Evolutionary conservation across 768 basidiomycete genomes (phyloP), one percentile per base, ranked within the genome.

Genomic region (Rossbeevera mucosa): DNA sequence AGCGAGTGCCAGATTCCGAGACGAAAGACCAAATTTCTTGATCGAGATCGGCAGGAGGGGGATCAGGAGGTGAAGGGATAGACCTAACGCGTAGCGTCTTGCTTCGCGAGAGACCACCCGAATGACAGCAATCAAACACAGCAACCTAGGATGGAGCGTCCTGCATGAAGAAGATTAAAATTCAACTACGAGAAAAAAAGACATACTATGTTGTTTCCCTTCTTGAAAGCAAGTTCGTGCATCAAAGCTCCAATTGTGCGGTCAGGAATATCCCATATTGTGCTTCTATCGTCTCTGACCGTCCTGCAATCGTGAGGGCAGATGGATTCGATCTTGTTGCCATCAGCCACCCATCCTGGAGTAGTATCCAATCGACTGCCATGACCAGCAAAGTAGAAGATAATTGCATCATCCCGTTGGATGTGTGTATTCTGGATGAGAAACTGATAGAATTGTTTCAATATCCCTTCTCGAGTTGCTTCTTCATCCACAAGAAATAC

Each of bases 61-160:
- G 58, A 24, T n/a, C 14, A 29, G 53, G 50, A 0, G 55, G 54
- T 2, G 61, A 41, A 4, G 55, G 53, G 29, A 59, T 48, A 14
- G 25, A 55, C 36, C 59, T 53, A 30, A 40, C 6, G 13, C 42
- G 51, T 7, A 58, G 47, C 28, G 3, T 9, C 13, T 45, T 20
- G 6, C 22, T 47, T 14, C 61, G 55, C 11, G 58, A 11, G 25
- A 59, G 55, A 41, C 61, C 61, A 4, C 61, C 61, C 1, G 61
- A 60, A 47, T 57, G 53, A 38, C 61, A 62, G 12, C 61, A 63
- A 33, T 62, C 61, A 22, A 63, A 55, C 13, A 62, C 24, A 16
- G 29, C 53, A 20, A 63, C 42, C 61, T 62, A 33, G 16, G 36
- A 36, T 22, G 11, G 13, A 0, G 14, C 26, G 26, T 7, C 4